These are phyloP conservation scores for Podaxis sp. DNA, from an alignment of 768 basidiomycete species.

Conservation along the genomic window DNA sequence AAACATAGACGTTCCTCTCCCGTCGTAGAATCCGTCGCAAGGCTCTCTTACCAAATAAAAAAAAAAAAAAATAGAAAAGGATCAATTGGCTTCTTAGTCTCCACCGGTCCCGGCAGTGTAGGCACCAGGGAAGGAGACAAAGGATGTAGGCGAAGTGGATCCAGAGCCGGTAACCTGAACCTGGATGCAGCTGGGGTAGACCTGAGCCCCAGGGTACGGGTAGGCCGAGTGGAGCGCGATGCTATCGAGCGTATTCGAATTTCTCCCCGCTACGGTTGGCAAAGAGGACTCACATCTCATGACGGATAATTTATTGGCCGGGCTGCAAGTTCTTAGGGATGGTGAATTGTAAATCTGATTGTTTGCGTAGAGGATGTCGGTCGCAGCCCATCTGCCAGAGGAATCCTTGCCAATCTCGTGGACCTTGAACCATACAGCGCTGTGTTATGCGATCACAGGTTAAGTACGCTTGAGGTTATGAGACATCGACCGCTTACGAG, in stretches of 20 bases:
- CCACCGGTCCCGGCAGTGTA: constrained; percentile 25
- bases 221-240: constrained; percentile 34
- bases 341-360: constrained; percentile 38
- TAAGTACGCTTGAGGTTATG: neutral
- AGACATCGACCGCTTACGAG: constrained; percentile 19
- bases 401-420: constrained; percentile 36
- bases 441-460: constrained; percentile 10
- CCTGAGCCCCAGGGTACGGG: constrained; percentile 34
- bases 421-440: constrained; percentile 48
- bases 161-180: constrained; percentile 40
- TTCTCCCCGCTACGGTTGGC: neutral
- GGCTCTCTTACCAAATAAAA: neutral
- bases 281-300: constrained; percentile 33
- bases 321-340: constrained; percentile 38
- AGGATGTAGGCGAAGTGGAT: constrained; percentile 34
- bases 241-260: constrained; percentile 16
- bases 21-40: neutral
- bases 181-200: constrained; percentile 42
- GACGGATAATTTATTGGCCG: constrained; percentile 44
- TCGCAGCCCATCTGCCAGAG: constrained; percentile 40
- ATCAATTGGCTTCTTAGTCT: neutral
- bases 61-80: no score
- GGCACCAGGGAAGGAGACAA: constrained; percentile 44
- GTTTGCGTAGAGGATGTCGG: constrained; percentile 29
- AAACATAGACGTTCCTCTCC: neutral